Evolutionary conservation across 257 asterid species (phyloP).

Genomic region (Scutellaria galericulata): DNA sequence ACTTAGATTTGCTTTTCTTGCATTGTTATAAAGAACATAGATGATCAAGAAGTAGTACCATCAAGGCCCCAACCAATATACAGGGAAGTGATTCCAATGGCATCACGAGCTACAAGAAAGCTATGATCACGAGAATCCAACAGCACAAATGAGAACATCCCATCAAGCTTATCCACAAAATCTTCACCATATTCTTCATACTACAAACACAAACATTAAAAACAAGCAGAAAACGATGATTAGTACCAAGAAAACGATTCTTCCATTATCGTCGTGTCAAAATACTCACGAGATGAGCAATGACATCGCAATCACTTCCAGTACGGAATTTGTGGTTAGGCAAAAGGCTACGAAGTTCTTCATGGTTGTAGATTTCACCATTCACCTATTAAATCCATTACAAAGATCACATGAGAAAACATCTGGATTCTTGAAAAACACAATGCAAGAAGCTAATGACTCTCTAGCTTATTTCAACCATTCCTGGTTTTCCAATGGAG

Average conservation of each 20-base stretch:
- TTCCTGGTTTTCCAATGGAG: background rate
- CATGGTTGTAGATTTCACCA: slow-evolving; percentile 98
- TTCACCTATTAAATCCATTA: slow-evolving; percentile 61
- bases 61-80: slow-evolving; percentile 98
- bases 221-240: background rate
- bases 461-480: slow-evolving; percentile 11
- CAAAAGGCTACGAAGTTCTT: slow-evolving; percentile 63
- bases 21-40: background rate
- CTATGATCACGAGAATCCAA: slow-evolving; percentile 88
- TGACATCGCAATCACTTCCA: slow-evolving; percentile 96
- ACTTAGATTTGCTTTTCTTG: background rate
- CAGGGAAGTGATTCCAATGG: slow-evolving; percentile 91
- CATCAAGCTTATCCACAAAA: slow-evolving; percentile 92
- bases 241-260: background rate
- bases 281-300: slow-evolving; percentile 93
- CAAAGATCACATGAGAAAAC: background rate
- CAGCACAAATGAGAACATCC: slow-evolving; percentile 93
- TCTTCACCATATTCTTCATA: slow-evolving; percentile 91
- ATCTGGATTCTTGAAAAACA: no score
- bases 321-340: slow-evolving; percentile 84
- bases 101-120: slow-evolving; percentile 92
- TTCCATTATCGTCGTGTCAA: background rate
- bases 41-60: slow-evolving; percentile 51
- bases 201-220: slow-evolving; percentile 44
- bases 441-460: no score